These are phyloP conservation scores for Pilasporangium apinafurcum DNA, from an alignment of 352 stramenopile genomes.

Conservation along the genomic window DNA sequence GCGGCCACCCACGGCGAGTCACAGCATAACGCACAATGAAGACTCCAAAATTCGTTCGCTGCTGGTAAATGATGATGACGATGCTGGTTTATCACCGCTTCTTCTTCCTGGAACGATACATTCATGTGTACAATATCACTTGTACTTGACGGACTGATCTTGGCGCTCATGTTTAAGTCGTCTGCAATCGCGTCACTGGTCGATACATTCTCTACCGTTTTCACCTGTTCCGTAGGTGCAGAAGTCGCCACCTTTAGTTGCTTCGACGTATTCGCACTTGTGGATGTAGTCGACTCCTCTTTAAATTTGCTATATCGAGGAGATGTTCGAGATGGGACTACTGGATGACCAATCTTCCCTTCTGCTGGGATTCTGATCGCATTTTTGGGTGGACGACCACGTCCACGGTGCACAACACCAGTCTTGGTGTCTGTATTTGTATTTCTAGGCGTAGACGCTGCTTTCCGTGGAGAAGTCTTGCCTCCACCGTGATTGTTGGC, in stretches of 20 bases:
- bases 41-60: slow-evolving; percentile 28
- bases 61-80: too few relatives aligned
- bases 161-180: slow-evolving; percentile 19
- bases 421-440: slow-evolving; percentile 4
- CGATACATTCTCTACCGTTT: slow-evolving; percentile 8
- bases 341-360: neutral
- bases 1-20: slow-evolving; percentile 26
- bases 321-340: slow-evolving; percentile 10
- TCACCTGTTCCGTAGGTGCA: slow-evolving; percentile 3
- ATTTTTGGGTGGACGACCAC: slow-evolving; percentile 36
- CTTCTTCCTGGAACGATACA: slow-evolving; percentile 22
- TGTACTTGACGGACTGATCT: slow-evolving; percentile 59
- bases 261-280: too few relatives aligned
- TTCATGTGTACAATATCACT: slow-evolving; percentile 50
- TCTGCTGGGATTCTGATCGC: slow-evolving; percentile 27
- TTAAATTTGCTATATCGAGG: too few relatives aligned
- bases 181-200: too few relatives aligned
- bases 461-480: too few relatives aligned
- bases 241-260: slow-evolving; percentile 7
- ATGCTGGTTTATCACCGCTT: too few relatives aligned
- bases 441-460: too few relatives aligned
- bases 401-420: slow-evolving; percentile 27
- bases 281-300: too few relatives aligned
- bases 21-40: slow-evolving; percentile 71
- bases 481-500: slow-evolving; percentile 1